phyloP scores from a whole-genome alignment of 495 filamentous ascomycete genomes.

The Xylaria castorea region DNA sequence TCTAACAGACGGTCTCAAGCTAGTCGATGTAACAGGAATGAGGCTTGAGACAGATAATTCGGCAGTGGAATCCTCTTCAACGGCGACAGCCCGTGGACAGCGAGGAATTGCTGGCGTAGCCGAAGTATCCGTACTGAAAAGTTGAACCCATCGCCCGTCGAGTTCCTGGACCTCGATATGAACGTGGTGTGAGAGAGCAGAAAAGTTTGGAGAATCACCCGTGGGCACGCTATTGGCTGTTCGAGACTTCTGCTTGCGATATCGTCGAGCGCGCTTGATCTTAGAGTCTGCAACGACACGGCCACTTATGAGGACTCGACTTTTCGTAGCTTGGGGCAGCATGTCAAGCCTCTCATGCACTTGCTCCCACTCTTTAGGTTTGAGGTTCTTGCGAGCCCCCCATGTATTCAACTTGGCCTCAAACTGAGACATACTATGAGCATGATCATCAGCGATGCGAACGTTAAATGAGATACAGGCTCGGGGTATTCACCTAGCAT shows the following conservation, averaged over 20 bases:
- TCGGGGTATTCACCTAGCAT: constrained; percentile 30
- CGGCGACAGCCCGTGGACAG: background rate
- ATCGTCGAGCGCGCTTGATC: constrained; percentile 38
- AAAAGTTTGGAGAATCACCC: background rate
- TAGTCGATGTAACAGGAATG: background rate
- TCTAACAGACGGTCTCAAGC: background rate
- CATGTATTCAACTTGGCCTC: constrained; percentile 30
- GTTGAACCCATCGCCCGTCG: background rate
- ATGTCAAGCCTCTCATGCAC: constrained; percentile 28
- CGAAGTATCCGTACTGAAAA: background rate
- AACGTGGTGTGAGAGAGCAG: background rate
- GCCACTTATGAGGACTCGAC: constrained; percentile 31
- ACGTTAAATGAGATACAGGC: background rate
- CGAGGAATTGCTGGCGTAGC: background rate
- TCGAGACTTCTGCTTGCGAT: constrained; percentile 36
- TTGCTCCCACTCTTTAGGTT: constrained; percentile 29
- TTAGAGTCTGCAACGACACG: constrained; percentile 21
- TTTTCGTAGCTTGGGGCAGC: background rate
- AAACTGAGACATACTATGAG: constrained; percentile 26
- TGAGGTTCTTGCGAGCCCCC: constrained; percentile 36
- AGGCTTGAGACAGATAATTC: background rate
- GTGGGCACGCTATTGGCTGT: background rate
- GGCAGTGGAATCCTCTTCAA: background rate
- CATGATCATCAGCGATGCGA: background rate
- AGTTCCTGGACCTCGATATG: background rate